Evolutionary conservation across 2,329 filamentous ascomycete species (phyloP), one percentile per base, ranked within the genome.

Genomic region (Blastomyces gilchristii): DNA sequence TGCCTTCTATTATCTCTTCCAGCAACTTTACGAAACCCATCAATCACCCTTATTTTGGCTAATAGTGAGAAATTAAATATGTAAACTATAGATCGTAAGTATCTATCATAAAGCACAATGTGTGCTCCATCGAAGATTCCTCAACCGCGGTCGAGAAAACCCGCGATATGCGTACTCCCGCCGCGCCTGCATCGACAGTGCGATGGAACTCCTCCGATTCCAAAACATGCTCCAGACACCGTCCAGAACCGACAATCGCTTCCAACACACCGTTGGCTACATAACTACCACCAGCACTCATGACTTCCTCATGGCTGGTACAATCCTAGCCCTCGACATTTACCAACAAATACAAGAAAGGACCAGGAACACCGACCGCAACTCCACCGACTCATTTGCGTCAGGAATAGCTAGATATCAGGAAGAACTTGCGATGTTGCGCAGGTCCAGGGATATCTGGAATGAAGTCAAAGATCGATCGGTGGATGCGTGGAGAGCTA

Each of bases 401-500:
- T 84, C 81, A 66, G 78, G 75, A 58, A 74, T 72, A 37, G 80
- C 79, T 63, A 73, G 75, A 39, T 47, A 31, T 16, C 57, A 58
- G 25, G 88, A 89, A 67, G 95, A 97, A 89, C 81, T 94, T 39
- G 76, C 80, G 28, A 84, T 86, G 0, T 82, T 97, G 2, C 87
- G 92, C 71, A 82, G 82, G 22, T 89, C 89, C 9, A 83, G 85
- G 56, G 80, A 83, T 22, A 94, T 97, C 63, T 97, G 92, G 91
- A 86, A 88, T 58, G 85, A 85, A 11, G 80, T 91, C 12, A 84
- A 86, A 2, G 87, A 94, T 62, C 81, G 86, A 31, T 94, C 89
- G 0, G 88, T 97, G 77, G 93, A 97, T 68, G 91, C 92, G 0
- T 92, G 87, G 78, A 97, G 97, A 77, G 93, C 91, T 1, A 85